phyloP scores from a whole-genome alignment of 805 yeast species.

The Phaffomyces antillensis region DNA sequence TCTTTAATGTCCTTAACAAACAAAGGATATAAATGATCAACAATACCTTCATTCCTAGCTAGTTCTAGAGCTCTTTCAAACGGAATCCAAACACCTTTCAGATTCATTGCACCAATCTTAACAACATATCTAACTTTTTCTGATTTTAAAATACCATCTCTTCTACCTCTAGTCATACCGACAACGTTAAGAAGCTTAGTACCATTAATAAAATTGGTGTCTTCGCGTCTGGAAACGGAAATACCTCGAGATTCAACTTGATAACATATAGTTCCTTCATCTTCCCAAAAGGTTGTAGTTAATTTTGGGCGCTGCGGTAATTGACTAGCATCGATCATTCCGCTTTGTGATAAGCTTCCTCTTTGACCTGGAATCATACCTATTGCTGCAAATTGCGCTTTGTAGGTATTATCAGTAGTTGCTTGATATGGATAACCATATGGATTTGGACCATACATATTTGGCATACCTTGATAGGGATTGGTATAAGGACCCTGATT shows the following conservation, averaged over 20 bases:
- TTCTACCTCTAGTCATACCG: conserved; percentile 65
- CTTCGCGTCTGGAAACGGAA: conserved; percentile 61
- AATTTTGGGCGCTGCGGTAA: conserved; percentile 46
- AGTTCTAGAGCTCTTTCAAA: conserved; percentile 63
- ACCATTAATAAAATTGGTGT: conserved; percentile 67
- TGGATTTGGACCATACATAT: neutral
- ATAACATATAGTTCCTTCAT: conserved; percentile 62
- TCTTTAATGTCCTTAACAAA: conserved; percentile 60
- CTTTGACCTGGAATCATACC: neutral
- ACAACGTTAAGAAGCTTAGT: conserved; percentile 64
- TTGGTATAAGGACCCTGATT: neutral
- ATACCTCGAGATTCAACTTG: conserved; percentile 68
- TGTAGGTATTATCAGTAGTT: neutral
- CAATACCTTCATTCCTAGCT: conserved; percentile 63
- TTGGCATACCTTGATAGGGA: conserved; percentile 1
- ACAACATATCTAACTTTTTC: conserved; percentile 66
- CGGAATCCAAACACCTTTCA: conserved; percentile 73
- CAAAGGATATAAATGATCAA: conserved; percentile 48
- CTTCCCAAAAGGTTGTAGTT: conserved; percentile 74
- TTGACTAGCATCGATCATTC: conserved; percentile 21
- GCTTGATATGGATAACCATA: conserved; percentile 12
- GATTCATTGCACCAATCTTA: conserved; percentile 68
- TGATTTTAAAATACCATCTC: conserved; percentile 62
- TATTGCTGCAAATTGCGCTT: neutral
- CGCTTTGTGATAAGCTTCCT: conserved; percentile 12